A percentile compares a stretch with the other conserved stretches of the same genome.
Conservation (phyloP, 306 rosid genomes). For the Alnus rubra region DNA sequence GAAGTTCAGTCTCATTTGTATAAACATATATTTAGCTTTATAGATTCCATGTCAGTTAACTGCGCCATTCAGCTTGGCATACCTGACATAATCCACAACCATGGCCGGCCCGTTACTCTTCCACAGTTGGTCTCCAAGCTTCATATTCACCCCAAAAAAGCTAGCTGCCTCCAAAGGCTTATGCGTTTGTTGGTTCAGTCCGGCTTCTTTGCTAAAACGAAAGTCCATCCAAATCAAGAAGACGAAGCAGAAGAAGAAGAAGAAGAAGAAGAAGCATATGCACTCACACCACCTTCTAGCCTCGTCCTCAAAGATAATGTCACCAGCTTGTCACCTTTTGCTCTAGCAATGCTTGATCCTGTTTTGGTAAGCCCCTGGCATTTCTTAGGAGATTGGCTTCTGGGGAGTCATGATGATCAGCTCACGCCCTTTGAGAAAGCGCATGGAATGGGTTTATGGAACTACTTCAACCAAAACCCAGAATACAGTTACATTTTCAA, state of each 20-base stretch:
- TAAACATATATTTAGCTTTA: slow-evolving; percentile 14
- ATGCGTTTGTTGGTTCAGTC: slow-evolving; percentile 43
- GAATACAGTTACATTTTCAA: slow-evolving; percentile 18
- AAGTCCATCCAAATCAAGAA: slow-evolving; percentile 1
- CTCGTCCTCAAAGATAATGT: slow-evolving; percentile 30
- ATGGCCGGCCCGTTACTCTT: slow-evolving; percentile 51
- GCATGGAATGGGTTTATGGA: slow-evolving; percentile 41
- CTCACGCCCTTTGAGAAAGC: slow-evolving; percentile 29
- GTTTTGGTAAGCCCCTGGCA: slow-evolving; percentile 30
- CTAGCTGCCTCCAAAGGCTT: slow-evolving; percentile 25
- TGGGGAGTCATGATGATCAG: slow-evolving; percentile 5
- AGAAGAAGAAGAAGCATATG: slow-evolving; percentile 32
- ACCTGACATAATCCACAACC: slow-evolving; percentile 28
- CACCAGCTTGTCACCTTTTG: slow-evolving; percentile 14
- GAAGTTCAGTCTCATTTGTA: slow-evolving; percentile 35
- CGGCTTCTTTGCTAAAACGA: slow-evolving; percentile 35
- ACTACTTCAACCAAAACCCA: slow-evolving; percentile 24
- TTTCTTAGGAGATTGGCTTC: slow-evolving; percentile 36
- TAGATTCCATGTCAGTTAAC: slow-evolving; percentile 49
- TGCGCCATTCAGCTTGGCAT: slow-evolving; percentile 35
- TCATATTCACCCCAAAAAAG: slow-evolving; percentile 36
- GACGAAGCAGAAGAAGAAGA: not conserved
- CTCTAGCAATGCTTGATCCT: slow-evolving; percentile 23
- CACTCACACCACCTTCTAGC: slow-evolving; percentile 48
- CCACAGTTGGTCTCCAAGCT: slow-evolving; percentile 37